A percentile compares a stretch with the other conserved stretches of the same genome.
These are phyloP conservation scores for Didymella keratinophila DNA, from an alignment of 2,329 filamentous ascomycete species.

Conservation along the genomic window DNA sequence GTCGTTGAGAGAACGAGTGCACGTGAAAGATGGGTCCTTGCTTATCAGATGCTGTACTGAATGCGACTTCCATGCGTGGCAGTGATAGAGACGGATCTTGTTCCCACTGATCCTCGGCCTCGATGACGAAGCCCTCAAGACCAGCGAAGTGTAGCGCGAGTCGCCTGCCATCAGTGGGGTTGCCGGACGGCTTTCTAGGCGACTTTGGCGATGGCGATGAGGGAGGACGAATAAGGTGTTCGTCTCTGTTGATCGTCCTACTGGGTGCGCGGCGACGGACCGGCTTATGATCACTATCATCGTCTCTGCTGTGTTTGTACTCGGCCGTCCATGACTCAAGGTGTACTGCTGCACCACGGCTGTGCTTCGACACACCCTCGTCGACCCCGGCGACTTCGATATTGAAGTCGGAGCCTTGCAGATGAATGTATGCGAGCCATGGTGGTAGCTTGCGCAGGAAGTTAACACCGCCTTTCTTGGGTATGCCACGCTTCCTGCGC, in stretches of 20 bases:
- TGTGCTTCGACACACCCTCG: constrained; percentile 79
- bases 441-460: constrained; percentile 79
- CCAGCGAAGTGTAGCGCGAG: constrained; percentile 82
- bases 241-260: constrained; percentile 65
- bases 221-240: constrained; percentile 64
- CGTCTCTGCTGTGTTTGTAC: constrained; percentile 82
- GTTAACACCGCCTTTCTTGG: constrained; percentile 58
- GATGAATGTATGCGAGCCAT: constrained; percentile 84
- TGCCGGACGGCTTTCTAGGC: constrained; percentile 57
- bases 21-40: constrained; percentile 89
- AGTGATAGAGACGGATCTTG: constrained; percentile 84
- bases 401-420: constrained; percentile 89
- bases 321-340: constrained; percentile 88
- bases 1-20: constrained; percentile 78
- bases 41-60: constrained; percentile 84
- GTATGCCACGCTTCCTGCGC: constrained; percentile 40
- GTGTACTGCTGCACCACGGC: constrained; percentile 83
- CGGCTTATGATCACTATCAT: constrained; percentile 66
- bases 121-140: constrained; percentile 89
- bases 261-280: constrained; percentile 77
- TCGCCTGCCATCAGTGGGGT: constrained; percentile 76
- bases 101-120: constrained; percentile 84
- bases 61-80: constrained; percentile 84
- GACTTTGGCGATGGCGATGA: constrained; percentile 59
- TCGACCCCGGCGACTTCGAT: constrained; percentile 91